A percentile compares a stretch with the other conserved stretches of the same genome.
Conservation (phyloP, 306 rosid species). For the Elaeagnus macrophylla region DNA sequence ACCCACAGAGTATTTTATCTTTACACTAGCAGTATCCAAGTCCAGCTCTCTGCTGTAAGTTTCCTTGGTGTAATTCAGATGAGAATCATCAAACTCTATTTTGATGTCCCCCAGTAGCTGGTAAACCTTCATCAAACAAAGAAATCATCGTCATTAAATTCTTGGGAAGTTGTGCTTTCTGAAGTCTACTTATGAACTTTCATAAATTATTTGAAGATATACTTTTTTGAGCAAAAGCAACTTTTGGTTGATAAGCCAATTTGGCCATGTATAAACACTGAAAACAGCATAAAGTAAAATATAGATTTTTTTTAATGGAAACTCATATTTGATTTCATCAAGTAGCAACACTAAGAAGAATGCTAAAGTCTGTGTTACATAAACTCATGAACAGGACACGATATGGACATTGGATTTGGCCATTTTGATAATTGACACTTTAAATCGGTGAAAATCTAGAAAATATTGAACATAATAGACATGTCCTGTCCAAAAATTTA, state of each 20-base stretch:
- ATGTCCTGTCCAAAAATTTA: too few species aligned
- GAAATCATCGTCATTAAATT: background rate
- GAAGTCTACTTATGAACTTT: background rate
- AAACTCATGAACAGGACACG: too few species aligned
- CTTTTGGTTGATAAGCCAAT: background rate
- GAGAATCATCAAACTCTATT: slow-evolving; percentile 65
- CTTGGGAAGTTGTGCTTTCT: background rate
- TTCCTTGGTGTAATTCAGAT: slow-evolving; percentile 39
- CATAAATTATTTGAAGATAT: background rate
- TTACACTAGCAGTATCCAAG: slow-evolving; percentile 63
- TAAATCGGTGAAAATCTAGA: too few species aligned
- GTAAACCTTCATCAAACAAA: slow-evolving; percentile 21
- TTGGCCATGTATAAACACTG: background rate
- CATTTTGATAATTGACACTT: too few species aligned
- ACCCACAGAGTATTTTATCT: slow-evolving; percentile 53
- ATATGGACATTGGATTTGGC: too few species aligned
- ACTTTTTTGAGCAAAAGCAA: background rate
- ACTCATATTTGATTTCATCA: too few species aligned
- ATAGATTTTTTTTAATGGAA: background rate
- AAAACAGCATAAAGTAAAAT: background rate
- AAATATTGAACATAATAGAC: too few species aligned
- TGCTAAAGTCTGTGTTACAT: too few species aligned
- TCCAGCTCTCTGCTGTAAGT: slow-evolving; percentile 66
- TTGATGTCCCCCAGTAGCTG: slow-evolving; percentile 78
- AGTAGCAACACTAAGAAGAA: too few species aligned